Percentiles rank a stretch among this genome's conserved stretches.
Conservation (phyloP, 2,329 filamentous ascomycete genomes). For the Ceratocystis harringtonii region DNA sequence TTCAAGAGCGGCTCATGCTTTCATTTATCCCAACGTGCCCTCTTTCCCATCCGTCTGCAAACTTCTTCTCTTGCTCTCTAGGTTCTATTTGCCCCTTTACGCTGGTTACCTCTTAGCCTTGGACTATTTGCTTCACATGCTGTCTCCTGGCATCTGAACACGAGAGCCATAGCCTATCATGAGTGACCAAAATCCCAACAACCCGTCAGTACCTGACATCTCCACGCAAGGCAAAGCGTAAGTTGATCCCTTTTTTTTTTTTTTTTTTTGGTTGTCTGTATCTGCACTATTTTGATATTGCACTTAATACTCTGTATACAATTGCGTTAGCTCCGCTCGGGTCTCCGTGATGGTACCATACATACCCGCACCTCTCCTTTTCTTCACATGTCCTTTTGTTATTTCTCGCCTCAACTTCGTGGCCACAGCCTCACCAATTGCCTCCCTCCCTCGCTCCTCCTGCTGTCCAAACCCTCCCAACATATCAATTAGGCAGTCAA, state of each 20-base stretch:
- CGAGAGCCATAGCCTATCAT: slow-evolving; percentile 7
- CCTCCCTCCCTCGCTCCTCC: neutral
- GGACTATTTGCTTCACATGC: neutral
- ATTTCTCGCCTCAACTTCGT: neutral
- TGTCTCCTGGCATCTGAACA: neutral
- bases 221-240: slow-evolving; percentile 12
- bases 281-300: too few species aligned
- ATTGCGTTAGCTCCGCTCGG: neutral
- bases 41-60: neutral
- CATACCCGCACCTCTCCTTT: neutral
- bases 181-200: slow-evolving; percentile 9
- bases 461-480: neutral
- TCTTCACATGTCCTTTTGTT: neutral
- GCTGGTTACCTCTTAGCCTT: neutral
- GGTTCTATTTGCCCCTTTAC: neutral
- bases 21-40: slow-evolving; percentile 3
- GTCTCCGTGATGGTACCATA: neutral
- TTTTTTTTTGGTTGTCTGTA: too few species aligned
- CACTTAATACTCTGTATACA: neutral
- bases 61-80: neutral
- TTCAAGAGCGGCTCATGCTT: neutral
- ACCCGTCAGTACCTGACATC: slow-evolving; percentile 3
- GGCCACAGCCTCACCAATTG: neutral
- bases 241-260: neutral
- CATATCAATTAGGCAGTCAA: neutral